phyloP scores from a whole-genome alignment of 2,329 filamentous ascomycete genomes.

The Fusarium foetens region DNA sequence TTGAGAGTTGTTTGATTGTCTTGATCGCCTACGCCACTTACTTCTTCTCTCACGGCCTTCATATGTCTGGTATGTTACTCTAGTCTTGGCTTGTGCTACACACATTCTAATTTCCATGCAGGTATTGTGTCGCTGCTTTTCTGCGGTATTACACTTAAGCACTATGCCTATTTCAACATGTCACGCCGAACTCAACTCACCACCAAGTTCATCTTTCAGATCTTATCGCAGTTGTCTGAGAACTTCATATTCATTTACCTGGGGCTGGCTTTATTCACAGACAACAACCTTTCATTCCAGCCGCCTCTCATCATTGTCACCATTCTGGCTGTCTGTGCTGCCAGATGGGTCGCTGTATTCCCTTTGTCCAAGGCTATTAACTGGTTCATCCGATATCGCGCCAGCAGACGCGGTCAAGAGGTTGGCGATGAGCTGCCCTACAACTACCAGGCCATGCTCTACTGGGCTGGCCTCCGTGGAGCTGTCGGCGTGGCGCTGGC shows the following conservation, averaged over 20 bases:
- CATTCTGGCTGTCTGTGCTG: constrained; percentile 88
- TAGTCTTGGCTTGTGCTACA: background rate
- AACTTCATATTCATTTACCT: constrained; percentile 99
- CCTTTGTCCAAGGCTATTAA: constrained; percentile 91
- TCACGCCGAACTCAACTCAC: constrained; percentile 95
- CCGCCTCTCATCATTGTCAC: constrained; percentile 95
- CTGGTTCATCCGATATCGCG: constrained; percentile 88
- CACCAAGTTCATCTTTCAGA: constrained; percentile 97
- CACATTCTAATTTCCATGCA: constrained; percentile 51
- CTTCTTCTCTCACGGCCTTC: constrained; percentile 95
- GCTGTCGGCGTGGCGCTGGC: constrained; percentile 96
- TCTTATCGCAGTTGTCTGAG: constrained; percentile 93
- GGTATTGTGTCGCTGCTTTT: constrained; percentile 97
- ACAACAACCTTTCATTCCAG: constrained; percentile 87
- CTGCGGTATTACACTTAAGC: constrained; percentile 97
- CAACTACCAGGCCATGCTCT: constrained; percentile 99
- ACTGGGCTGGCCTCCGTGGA: constrained; percentile 95
- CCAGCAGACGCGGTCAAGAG: constrained; percentile 77
- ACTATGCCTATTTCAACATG: constrained; percentile 99
- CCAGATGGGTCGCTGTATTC: constrained; percentile 94
- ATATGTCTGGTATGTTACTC: constrained; percentile 83
- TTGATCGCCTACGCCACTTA: constrained; percentile 96
- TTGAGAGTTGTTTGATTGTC: constrained; percentile 93
- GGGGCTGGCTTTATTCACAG: constrained; percentile 92
- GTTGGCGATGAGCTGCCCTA: constrained; percentile 89